These are phyloP conservation scores for Caryocar brasiliense DNA, from an alignment of 441 rosid genomes.

Conservation along the genomic window DNA sequence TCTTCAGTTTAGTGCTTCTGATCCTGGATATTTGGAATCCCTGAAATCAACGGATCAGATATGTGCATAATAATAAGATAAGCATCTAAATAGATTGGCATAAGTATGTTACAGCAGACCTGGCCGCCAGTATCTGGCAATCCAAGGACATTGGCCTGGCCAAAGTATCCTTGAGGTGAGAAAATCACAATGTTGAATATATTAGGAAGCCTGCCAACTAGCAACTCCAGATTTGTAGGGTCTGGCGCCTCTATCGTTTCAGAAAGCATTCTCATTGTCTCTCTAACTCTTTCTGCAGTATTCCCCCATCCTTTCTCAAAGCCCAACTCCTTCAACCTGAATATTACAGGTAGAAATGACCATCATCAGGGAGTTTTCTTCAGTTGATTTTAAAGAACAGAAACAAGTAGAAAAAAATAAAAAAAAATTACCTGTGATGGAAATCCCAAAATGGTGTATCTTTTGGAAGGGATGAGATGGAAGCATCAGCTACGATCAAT, in stretches of 20 bases:
- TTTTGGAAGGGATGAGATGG: slow-evolving; percentile 39
- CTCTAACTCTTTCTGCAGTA: slow-evolving; percentile 51
- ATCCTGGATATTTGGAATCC: too few relatives aligned
- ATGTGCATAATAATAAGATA: too few relatives aligned
- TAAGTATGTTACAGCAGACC: too few relatives aligned
- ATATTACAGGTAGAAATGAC: too few relatives aligned
- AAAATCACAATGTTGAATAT: slow-evolving; percentile 75
- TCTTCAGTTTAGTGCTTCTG: background rate
- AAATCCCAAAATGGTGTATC: slow-evolving; percentile 48
- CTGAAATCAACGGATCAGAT: too few relatives aligned
- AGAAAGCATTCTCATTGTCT: slow-evolving; percentile 60
- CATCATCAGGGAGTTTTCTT: too few relatives aligned
- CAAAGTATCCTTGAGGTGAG: slow-evolving; percentile 89
- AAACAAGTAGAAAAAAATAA: too few relatives aligned
- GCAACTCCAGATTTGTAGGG: slow-evolving; percentile 39
- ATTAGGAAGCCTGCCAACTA: slow-evolving; percentile 66
- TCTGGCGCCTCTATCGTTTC: slow-evolving; percentile 73
- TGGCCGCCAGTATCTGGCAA: slow-evolving; percentile 95
- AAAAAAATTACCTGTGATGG: slow-evolving; percentile 37
- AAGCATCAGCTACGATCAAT: slow-evolving; percentile 36
- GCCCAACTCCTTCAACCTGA: slow-evolving; percentile 64
- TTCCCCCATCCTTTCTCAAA: slow-evolving; percentile 92
- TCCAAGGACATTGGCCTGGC: slow-evolving; percentile 82
- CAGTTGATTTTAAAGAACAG: too few relatives aligned
- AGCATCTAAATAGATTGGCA: too few relatives aligned